Percentiles rank a stretch among this genome's conserved stretches.
Conservation (phyloP, 805 yeast species). For the Ogataea minuta region DNA sequence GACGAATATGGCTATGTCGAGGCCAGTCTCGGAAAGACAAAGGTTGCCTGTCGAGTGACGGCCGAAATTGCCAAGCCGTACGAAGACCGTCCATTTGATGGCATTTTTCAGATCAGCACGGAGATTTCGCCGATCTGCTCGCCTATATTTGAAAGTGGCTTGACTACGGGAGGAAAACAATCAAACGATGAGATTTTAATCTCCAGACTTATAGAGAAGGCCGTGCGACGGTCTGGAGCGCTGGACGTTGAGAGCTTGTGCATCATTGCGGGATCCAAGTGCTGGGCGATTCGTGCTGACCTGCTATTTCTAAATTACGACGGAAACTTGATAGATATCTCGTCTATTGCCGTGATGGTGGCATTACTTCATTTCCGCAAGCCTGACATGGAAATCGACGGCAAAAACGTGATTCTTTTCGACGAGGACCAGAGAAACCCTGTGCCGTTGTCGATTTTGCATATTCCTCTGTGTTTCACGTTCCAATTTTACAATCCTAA, state of each 20-base stretch:
- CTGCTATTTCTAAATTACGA: conserved; percentile 86
- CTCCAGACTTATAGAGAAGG: conserved; percentile 83
- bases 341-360: conserved; percentile 86
- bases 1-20: conserved; percentile 79
- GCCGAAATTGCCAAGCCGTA: conserved; percentile 76
- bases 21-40: conserved; percentile 72
- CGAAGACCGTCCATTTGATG: conserved; percentile 93
- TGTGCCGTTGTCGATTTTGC: conserved; percentile 78
- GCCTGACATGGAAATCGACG: conserved; percentile 76
- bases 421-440: conserved; percentile 79
- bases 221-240: conserved; percentile 86
- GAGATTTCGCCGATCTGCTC: conserved; percentile 91
- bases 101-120: conserved; percentile 76
- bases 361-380: conserved; percentile 79
- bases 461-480: conserved; percentile 86
- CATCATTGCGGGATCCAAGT: conserved; percentile 84
- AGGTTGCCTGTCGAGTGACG: conserved; percentile 67
- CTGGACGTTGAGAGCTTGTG: conserved; percentile 88
- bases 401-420: conserved; percentile 65
- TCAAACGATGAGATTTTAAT: conserved; percentile 81
- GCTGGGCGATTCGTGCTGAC: conserved; percentile 91
- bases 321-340: conserved; percentile 89
- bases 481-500: conserved; percentile 79
- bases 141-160: conserved; percentile 72
- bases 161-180: conserved; percentile 38